These are phyloP conservation scores for Fusarium sp. DNA, from an alignment of 2,329 filamentous ascomycete species.

Conservation along the genomic window DNA sequence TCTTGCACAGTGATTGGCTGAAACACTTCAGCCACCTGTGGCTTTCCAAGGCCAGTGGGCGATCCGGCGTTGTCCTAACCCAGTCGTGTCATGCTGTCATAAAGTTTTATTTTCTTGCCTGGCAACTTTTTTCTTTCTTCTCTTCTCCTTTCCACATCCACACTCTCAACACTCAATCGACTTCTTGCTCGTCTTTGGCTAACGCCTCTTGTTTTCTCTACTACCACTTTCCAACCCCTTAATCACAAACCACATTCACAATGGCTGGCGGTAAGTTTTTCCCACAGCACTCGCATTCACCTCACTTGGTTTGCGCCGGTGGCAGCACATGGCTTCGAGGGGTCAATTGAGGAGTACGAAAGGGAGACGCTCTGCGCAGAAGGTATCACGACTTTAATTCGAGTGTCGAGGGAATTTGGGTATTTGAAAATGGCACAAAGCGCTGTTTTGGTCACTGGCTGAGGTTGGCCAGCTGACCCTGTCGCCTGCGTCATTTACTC, in stretches of 20 bases:
- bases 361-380: constrained; percentile 11
- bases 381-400: constrained; percentile 17
- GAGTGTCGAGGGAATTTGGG: not conserved
- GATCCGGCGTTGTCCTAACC: not conserved
- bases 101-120: constrained; percentile 53
- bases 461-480: constrained; percentile 23
- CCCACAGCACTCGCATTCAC: not conserved
- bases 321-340: constrained; percentile 12
- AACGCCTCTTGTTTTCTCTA: constrained; percentile 37
- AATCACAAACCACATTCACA: constrained; percentile 51
- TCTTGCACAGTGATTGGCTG: constrained; percentile 55
- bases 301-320: constrained; percentile 27
- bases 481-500: constrained; percentile 54
- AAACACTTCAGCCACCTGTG: constrained; percentile 37
- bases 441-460: constrained; percentile 4
- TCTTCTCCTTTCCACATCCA: constrained; percentile 41
- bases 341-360: constrained; percentile 40
- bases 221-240: constrained; percentile 33
- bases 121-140: constrained; percentile 39
- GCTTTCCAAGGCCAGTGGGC: constrained; percentile 25
- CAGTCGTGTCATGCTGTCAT: constrained; percentile 57
- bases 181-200: constrained; percentile 30
- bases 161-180: constrained; percentile 27
- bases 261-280: constrained; percentile 62
- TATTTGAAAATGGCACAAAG: constrained; percentile 7